Conservation (phyloP, 768 basidiomycete species). For the Chalciporus sphaerocephalus region DNA sequence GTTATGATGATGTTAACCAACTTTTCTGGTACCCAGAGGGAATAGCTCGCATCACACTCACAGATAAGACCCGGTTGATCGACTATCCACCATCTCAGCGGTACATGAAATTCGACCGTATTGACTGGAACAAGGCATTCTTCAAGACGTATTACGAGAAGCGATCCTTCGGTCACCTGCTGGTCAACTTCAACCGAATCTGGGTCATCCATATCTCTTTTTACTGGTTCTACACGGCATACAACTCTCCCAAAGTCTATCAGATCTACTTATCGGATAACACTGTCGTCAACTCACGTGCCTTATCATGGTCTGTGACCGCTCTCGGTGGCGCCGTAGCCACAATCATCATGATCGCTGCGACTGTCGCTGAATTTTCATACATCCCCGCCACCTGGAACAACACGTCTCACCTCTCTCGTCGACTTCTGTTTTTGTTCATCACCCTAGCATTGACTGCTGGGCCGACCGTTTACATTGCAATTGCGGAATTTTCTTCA, state of each 20-base stretch:
- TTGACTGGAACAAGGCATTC: slow-evolving; percentile 95
- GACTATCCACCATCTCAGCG: slow-evolving; percentile 88
- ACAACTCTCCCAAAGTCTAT: slow-evolving; percentile 88
- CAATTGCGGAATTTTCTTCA: slow-evolving; percentile 64
- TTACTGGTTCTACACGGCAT: slow-evolving; percentile 96
- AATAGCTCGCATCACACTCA: slow-evolving; percentile 84
- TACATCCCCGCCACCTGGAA: slow-evolving; percentile 99
- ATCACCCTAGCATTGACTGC: slow-evolving; percentile 88
- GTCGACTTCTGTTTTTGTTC: slow-evolving; percentile 83
- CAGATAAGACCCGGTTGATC: slow-evolving; percentile 89
- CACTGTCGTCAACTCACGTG: slow-evolving; percentile 53
- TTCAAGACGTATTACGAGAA: slow-evolving; percentile 99
- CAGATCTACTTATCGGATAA: slow-evolving; percentile 34
- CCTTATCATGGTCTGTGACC: slow-evolving; percentile 89
- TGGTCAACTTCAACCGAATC: slow-evolving; percentile 99
- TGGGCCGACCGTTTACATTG: slow-evolving; percentile 93
- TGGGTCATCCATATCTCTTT: slow-evolving; percentile 97
- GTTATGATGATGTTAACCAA: slow-evolving; percentile 99
- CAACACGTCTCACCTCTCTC: slow-evolving; percentile 93
- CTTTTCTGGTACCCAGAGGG: slow-evolving; percentile 99
- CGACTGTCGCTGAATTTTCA: slow-evolving; percentile 91
- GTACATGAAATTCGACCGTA: slow-evolving; percentile 94
- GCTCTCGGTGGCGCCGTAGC: slow-evolving; percentile 95
- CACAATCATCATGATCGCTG: slow-evolving; percentile 93
- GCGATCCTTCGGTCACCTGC: slow-evolving; percentile 91